Evolutionary conservation across 345 rosid species (phyloP).

Genomic region (Rhodomyrtus tomentosa): DNA sequence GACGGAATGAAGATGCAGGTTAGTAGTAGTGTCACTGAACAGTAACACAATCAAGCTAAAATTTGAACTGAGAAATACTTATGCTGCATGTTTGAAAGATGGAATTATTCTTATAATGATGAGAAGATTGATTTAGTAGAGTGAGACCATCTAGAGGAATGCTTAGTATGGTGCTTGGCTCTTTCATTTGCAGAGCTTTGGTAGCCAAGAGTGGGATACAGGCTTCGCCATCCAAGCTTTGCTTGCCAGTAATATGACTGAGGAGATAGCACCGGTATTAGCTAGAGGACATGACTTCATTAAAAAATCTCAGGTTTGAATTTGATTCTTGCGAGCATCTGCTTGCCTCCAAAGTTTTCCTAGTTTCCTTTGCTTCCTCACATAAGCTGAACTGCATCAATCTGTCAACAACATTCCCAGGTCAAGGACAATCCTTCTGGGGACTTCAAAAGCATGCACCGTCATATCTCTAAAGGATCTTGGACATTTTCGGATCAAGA

Average conservation of each 20-base stretch:
- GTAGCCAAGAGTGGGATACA: conserved; percentile 62
- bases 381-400: background rate
- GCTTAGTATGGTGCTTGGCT: background rate
- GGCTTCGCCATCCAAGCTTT: conserved; percentile 30
- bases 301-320: conserved; percentile 40
- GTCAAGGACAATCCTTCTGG: conserved; percentile 31
- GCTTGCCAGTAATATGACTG: conserved; percentile 17
- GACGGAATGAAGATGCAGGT: conserved; percentile 69
- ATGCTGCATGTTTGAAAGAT: background rate
- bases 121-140: background rate
- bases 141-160: background rate
- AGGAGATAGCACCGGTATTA: conserved; percentile 21
- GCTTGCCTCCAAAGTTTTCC: background rate
- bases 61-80: background rate
- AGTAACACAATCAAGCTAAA: background rate
- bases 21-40: background rate
- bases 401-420: background rate
- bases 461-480: conserved; percentile 37
- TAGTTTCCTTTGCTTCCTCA: background rate
- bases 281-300: conserved; percentile 24
- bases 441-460: conserved; percentile 18
- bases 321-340: background rate
- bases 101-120: no score
- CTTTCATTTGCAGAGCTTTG: conserved; percentile 26
- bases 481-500: conserved; percentile 45